Percentiles rank a stretch among this genome's conserved stretches.
Conservation (phyloP, 805 yeast species). For the Nematodospora valgi region DNA sequence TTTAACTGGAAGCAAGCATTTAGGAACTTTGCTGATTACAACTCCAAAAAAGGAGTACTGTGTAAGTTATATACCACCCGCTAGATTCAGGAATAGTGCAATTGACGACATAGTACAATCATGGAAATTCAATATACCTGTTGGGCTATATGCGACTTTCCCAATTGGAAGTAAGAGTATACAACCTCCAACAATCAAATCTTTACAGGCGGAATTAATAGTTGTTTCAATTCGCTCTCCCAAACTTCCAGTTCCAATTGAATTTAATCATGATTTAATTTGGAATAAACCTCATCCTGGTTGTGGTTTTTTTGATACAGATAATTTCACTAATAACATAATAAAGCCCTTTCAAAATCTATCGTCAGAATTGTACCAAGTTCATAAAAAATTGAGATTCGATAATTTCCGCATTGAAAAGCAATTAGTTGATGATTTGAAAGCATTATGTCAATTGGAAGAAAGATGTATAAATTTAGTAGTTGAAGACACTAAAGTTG, state of each 20-base stretch:
- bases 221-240: conserved; percentile 30
- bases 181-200: conserved; percentile 15
- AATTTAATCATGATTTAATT: conserved; percentile 33
- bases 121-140: conserved; percentile 27
- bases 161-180: background rate
- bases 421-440: conserved; percentile 26
- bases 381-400: conserved; percentile 19
- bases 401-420: conserved; percentile 27
- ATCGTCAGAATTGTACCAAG: conserved; percentile 16
- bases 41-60: conserved; percentile 18
- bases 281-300: conserved; percentile 16
- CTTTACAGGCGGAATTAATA: conserved; percentile 24
- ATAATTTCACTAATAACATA: conserved; percentile 23
- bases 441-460: conserved; percentile 23
- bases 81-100: conserved; percentile 12
- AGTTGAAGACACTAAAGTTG: conserved; percentile 15
- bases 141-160: conserved; percentile 15
- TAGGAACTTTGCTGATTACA: conserved; percentile 12
- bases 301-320: conserved; percentile 13
- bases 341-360: conserved; percentile 18
- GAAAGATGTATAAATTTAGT: conserved; percentile 23
- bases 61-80: conserved; percentile 23
- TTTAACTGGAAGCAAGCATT: conserved; percentile 12
- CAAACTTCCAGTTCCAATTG: conserved; percentile 35
- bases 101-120: conserved; percentile 5